phyloP scores from a whole-genome alignment of 2,329 filamentous ascomycete species.

The Ceratocystis destructans region DNA sequence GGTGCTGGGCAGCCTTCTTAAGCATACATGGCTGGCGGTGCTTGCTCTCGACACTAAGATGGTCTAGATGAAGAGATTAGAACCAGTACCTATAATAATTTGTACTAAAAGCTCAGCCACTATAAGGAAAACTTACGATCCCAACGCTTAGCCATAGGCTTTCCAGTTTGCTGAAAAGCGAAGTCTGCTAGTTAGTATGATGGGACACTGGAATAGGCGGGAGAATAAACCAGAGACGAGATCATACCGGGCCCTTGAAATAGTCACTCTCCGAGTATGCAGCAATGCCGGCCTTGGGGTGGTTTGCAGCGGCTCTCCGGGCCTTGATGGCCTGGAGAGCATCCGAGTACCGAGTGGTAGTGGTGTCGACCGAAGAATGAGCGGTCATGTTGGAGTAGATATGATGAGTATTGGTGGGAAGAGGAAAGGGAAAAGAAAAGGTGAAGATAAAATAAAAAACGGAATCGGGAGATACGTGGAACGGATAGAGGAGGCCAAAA shows the following conservation, averaged over 20 bases:
- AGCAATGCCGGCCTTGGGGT: constrained; percentile 60
- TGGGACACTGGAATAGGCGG: not conserved
- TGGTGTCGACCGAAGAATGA: constrained; percentile 7
- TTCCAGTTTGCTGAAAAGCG: constrained; percentile 31
- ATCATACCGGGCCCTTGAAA: constrained; percentile 60
- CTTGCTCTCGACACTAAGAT: constrained; percentile 49
- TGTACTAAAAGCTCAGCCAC: no score
- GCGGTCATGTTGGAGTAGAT: constrained; percentile 5
- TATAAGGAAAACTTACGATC: constrained; percentile 49
- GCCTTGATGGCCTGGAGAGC: constrained; percentile 48
- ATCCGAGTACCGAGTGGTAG: constrained; percentile 15
- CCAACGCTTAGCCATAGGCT: constrained; percentile 70
- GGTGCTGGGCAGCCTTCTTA: constrained; percentile 65
- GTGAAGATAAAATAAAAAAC: not conserved
- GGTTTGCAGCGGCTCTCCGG: constrained; percentile 56
- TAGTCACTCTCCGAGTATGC: constrained; percentile 64
- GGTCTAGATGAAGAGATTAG: constrained; percentile 28
- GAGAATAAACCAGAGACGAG: constrained; percentile 12
- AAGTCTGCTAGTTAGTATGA: not conserved
- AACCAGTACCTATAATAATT: constrained; percentile 10
- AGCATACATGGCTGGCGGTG: constrained; percentile 53
- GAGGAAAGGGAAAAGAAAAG: not conserved
- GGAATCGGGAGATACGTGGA: not conserved
- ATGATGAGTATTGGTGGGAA: not conserved
- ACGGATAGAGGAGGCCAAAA: not conserved